Base-by-base conservation (phyloP, 257 asterid genomes). In the Nyctanthes arbortristis region DNA sequence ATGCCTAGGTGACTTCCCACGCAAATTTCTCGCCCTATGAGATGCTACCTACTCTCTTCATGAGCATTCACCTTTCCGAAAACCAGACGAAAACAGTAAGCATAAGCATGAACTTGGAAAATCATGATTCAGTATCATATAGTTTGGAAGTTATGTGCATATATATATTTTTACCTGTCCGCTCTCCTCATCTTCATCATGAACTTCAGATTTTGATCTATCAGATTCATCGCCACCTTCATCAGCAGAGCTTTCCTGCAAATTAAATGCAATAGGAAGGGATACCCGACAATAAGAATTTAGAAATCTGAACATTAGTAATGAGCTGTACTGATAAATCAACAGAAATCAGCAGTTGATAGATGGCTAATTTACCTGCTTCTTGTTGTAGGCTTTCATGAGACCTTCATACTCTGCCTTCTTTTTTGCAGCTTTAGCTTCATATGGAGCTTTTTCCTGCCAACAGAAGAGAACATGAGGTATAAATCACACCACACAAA, bases 401-500 rank as follows among this genome's bases (percentile, higher is more conserved):
- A 86, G 85, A 80, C 82, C 91, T 68, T 80, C 99, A 40, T 93
- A 93, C 61, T 93, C 97, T 0, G 70, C 57, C 80, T 93, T 93
- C 84, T 72, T 87, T 77, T 89, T 85, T 30, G 95, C 92, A 81
- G 98, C 98, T 84, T 85, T 93, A 68, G 98, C 94, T 86, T 93
- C 98, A 70, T 73, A 93, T 16, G 97, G 99, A 69, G 97, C 96
- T 73, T 93, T 93, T 74, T 93, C 99, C 98, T 93, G 78, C 77
- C 75, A 67, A 63, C 22, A 63, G 59, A 35, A 61, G 33, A 69
- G 28, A 39, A 57, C 35, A 59, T 22, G 7, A 10, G 49, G 7
- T 55, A 60, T 20, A 63, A 61, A 49, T 11, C 55, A 20, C 55
- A 10, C 22, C 34, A 54, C 20, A 18, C n/a, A 76, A 34, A 34